A percentile compares a stretch with the other conserved stretches of the same genome.
These are phyloP conservation scores for Ophiocordyceps australis DNA, from an alignment of 2,329 filamentous ascomycete genomes.

Conservation along the genomic window DNA sequence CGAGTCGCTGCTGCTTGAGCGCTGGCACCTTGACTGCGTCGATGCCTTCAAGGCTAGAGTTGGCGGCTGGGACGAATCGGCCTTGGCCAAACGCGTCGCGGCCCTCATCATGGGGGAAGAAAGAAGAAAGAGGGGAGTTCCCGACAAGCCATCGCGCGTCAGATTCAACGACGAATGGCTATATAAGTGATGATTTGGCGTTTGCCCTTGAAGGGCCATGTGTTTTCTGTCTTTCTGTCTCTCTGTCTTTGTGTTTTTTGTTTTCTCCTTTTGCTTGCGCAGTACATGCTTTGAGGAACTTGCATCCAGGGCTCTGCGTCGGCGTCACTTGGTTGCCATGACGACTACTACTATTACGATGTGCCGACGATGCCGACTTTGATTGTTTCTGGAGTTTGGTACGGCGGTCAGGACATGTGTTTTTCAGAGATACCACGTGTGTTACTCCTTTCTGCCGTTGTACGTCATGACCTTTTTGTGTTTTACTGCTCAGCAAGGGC, in stretches of 20 bases:
- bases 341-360: too few relatives aligned
- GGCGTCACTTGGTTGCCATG: too few relatives aligned
- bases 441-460: neutral
- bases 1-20: slow-evolving; percentile 26
- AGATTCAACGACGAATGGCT: too few relatives aligned
- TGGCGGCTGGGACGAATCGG: slow-evolving; percentile 28
- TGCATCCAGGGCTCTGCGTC: too few relatives aligned
- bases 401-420: too few relatives aligned
- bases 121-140: slow-evolving; percentile 7
- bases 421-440: too few relatives aligned
- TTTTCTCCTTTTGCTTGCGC: neutral
- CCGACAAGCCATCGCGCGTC: slow-evolving; percentile 5
- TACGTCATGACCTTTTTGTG: neutral
- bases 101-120: slow-evolving; percentile 31
- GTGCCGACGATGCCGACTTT: too few relatives aligned
- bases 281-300: too few relatives aligned
- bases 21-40: slow-evolving; percentile 39
- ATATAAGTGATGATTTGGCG: too few relatives aligned
- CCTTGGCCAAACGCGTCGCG: slow-evolving; percentile 33
- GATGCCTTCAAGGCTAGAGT: slow-evolving; percentile 31
- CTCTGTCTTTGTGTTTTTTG: slow-evolving; percentile 2
- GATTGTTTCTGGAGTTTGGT: too few relatives aligned
- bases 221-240: slow-evolving; percentile 16
- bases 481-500: neutral
- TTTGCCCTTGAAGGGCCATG: too few relatives aligned